These are phyloP conservation scores for Cryptosporidium xiaoi DNA, from an alignment of 169 alveolate species.

Conservation along the genomic window DNA sequence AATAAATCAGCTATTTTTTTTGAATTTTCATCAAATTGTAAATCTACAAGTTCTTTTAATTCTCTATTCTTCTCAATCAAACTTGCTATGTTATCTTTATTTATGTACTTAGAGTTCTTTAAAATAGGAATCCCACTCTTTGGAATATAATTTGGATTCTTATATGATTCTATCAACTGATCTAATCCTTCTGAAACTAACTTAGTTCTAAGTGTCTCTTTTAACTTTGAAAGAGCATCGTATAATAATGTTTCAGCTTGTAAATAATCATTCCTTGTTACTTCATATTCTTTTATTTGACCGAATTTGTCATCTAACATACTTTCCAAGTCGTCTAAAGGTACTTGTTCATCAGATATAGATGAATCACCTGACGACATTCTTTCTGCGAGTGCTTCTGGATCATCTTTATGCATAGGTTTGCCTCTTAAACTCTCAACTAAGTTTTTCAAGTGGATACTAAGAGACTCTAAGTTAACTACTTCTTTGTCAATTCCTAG, in stretches of 20 bases:
- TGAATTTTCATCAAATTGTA: too few relatives aligned
- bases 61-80: too few relatives aligned
- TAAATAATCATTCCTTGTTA: constrained; percentile 17
- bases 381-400: neutral
- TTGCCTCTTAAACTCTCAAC: neutral
- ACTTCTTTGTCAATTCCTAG: neutral
- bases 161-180: constrained; percentile 9
- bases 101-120: too few relatives aligned
- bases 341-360: too few relatives aligned
- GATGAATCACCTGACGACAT: neutral
- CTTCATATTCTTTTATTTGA: constrained; percentile 23
- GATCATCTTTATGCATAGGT: neutral
- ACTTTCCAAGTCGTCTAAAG: neutral
- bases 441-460: neutral
- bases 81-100: too few relatives aligned
- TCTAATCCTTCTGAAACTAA: neutral
- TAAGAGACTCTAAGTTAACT: neutral
- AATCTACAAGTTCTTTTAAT: too few relatives aligned
- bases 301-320: neutral
- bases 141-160: too few relatives aligned
- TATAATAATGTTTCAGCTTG: neutral
- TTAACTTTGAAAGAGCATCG: too few relatives aligned
- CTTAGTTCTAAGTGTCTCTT: too few relatives aligned
- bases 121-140: too few relatives aligned
- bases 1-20: too few relatives aligned